Conservation (phyloP, 2,329 filamentous ascomycete genomes). For the Neopestalotiopsis sp. region DNA sequence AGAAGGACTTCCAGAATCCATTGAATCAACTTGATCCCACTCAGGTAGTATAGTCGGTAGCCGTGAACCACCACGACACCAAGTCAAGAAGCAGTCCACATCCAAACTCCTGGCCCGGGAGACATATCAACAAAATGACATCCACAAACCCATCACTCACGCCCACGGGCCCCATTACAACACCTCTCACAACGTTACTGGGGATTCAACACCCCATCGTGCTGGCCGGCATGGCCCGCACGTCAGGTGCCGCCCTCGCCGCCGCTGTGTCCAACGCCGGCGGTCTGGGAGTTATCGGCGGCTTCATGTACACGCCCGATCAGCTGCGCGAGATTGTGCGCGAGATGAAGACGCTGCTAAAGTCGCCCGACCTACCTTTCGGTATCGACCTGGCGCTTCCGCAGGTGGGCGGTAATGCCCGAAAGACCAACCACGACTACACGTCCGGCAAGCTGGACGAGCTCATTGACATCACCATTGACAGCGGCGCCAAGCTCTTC, state of each 20-base stretch:
- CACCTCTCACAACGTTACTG: constrained; percentile 79
- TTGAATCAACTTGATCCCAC: too few relatives aligned
- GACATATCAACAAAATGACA: constrained; percentile 14
- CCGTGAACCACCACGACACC: too few relatives aligned
- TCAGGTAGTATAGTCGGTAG: too few relatives aligned
- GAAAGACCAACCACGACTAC: constrained; percentile 96
- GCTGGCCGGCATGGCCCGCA: constrained; percentile 92
- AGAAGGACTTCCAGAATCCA: too few relatives aligned
- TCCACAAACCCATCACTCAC: constrained; percentile 19
- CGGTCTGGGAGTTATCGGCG: constrained; percentile 78
- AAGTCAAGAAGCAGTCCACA: neutral
- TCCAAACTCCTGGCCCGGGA: neutral
- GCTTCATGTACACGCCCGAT: constrained; percentile 73
- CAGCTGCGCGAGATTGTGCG: constrained; percentile 82
- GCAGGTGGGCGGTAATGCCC: constrained; percentile 81
- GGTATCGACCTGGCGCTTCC: constrained; percentile 91
- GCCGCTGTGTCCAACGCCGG: constrained; percentile 90
- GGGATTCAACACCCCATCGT: constrained; percentile 88
- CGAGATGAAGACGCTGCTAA: constrained; percentile 81
- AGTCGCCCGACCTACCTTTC: constrained; percentile 74
- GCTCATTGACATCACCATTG: constrained; percentile 84
- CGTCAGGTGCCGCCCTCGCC: constrained; percentile 78
- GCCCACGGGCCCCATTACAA: constrained; percentile 62
- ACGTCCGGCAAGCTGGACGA: constrained; percentile 88
- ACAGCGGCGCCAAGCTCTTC: constrained; percentile 83